Evolutionary conservation across 2,329 filamentous ascomycete species (phyloP).

Genomic region (Oidium heveae): DNA sequence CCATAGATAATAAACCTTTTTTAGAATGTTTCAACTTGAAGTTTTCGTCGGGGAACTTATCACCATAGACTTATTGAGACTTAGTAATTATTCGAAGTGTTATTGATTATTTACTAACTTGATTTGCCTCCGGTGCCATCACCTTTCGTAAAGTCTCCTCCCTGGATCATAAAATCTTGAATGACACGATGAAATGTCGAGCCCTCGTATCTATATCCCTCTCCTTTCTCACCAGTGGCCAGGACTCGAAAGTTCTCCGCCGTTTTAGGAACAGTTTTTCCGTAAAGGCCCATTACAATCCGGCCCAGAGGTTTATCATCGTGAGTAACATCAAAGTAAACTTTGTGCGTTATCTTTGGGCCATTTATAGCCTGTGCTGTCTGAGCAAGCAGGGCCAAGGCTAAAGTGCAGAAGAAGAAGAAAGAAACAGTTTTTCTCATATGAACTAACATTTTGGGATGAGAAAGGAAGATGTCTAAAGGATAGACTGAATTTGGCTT

Average conservation of each 20-base stretch:
- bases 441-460: background rate
- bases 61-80: constrained; percentile 22
- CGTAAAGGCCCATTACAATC: constrained; percentile 62
- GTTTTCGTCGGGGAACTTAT: constrained; percentile 31
- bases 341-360: constrained; percentile 88
- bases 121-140: constrained; percentile 80
- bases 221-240: constrained; percentile 66
- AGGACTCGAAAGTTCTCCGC: constrained; percentile 53
- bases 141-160: constrained; percentile 66
- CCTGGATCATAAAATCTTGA: constrained; percentile 79
- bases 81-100: constrained; percentile 50
- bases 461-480: too few relatives aligned
- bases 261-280: constrained; percentile 63
- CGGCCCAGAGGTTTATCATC: constrained; percentile 51
- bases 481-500: too few relatives aligned
- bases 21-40: constrained; percentile 38
- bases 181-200: constrained; percentile 88
- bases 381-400: constrained; percentile 52
- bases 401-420: constrained; percentile 51
- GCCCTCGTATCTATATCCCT: constrained; percentile 63
- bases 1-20: constrained; percentile 81
- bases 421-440: constrained; percentile 20
- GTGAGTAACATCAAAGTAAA: constrained; percentile 65
- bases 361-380: constrained; percentile 54
- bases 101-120: constrained; percentile 57